Base-by-base conservation (phyloP, 2,329 filamentous ascomycete genomes). In the Trichoderma sp. region DNA sequence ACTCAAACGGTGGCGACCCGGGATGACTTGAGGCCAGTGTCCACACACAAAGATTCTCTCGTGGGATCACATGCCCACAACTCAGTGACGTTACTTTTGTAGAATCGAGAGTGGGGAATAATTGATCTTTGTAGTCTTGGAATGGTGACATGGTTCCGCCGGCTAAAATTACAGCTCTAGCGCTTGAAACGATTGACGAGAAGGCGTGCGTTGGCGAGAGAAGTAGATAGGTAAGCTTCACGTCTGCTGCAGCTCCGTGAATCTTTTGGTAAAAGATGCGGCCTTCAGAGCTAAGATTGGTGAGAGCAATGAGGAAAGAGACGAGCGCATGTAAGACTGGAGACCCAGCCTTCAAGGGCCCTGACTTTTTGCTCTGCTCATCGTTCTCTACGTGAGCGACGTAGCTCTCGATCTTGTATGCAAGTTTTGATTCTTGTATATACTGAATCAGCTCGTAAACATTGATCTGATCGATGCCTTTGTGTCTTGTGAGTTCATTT, bases 141-240 rank as follows among this genome's bases (percentile, higher is more conserved):
- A 98, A 97, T 0, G 96, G 96, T 2, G 96, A 97, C 96, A 99
- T 98, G 30, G 96, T 99, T 26, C 96, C 96, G 69, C 96, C 96
- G 0, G 94, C 96, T 4, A 99, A 83, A 52, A 99, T 91, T 4
- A 99, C 91, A 2, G 95, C 92, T 69, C 94, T 86, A 0, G 96
- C 93, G 71, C 91, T 89, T 34, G 92, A 89, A 2, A 95, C 93
- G 63, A 98, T 91, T 13, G 94, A 91, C 8, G 91, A 91, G 79
- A 99, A 98, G 73, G 96, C 93, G 74, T 95, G 90, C 0, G 94
- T 94, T 0, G 96, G 95, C 37, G 97, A 96, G 0, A 99, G 86
- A 5, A 99, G 86, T 73, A 97, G 88, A 77, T 97, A 99, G 54
- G 90, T 93, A 14, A 98, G 81, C 26, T 85, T 83, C 21, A 93